Conservation (phyloP, 208 protist species). For the Angomonas deanei region DNA sequence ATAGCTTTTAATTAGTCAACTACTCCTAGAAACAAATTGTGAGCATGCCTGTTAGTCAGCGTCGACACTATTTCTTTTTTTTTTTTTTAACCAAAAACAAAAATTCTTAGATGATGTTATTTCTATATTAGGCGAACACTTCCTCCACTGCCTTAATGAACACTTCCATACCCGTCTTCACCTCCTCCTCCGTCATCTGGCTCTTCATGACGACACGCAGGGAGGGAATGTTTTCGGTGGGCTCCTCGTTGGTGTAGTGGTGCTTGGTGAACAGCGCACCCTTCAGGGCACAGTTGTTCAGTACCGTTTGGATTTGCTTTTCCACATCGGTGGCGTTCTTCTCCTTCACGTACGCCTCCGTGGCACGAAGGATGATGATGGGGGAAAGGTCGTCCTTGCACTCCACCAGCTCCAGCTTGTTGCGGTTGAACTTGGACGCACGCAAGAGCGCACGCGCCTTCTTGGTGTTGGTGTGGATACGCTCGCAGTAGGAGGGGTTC, state of each 20-base stretch:
- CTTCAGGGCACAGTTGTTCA: constrained; percentile 40
- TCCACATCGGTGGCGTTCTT: constrained; percentile 36
- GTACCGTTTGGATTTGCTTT: constrained; percentile 47
- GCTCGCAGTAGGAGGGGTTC: constrained; percentile 27
- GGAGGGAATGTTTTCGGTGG: constrained; percentile 36
- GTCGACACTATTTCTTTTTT: not conserved
- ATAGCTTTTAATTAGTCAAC: too few species aligned
- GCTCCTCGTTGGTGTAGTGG: constrained; percentile 32
- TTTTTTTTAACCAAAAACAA: not conserved
- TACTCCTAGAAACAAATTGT: too few species aligned
- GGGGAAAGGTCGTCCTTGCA: constrained; percentile 61
- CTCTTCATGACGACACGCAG: constrained; percentile 73
- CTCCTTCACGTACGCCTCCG: constrained; percentile 30
- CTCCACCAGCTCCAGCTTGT: constrained; percentile 61
- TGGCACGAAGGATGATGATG: constrained; percentile 48
- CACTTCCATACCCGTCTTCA: constrained; percentile 26
- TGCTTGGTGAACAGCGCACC: constrained; percentile 43
- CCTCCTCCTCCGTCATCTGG: constrained; percentile 37
- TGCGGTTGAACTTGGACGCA: constrained; percentile 31
- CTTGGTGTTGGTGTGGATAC: constrained; percentile 44
- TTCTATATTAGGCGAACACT: constrained; percentile 32
- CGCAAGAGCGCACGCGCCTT: constrained; percentile 43
- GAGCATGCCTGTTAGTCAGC: too few species aligned
- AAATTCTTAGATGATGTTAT: not conserved
- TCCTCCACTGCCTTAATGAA: constrained; percentile 51